Base-by-base conservation (phyloP, 495 filamentous ascomycete species). In the Tricharina praecox region DNA sequence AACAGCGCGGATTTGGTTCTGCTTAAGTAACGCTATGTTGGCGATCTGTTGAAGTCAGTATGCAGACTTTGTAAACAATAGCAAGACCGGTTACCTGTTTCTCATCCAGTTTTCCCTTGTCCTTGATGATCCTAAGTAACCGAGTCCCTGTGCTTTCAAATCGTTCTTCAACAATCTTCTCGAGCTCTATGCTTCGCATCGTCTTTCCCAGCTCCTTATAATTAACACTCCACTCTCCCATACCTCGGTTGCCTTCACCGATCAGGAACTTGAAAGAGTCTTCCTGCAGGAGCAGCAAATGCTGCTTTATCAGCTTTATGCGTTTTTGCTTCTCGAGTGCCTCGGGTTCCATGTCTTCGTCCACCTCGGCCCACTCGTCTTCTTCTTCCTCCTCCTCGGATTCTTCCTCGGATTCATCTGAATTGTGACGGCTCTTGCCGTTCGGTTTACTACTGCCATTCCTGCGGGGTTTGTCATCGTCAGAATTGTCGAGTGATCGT, bases 51-150 rank as follows among this genome's bases (percentile, higher is more conserved):
- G 13, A 32, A 32, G 28, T 32, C 28, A 32, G 28, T 13, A 15
- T 9, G 25, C 4, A 4, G 13, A 4, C 13, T 16, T 30, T 9
- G 10, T 33, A 46, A 33, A 16, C 11, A 15, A 32, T 19, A 13
- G 26, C 15, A 11, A 35, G 3, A 16, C 8, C 33, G 16, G 23
- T 34, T 50, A 61, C 63, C 32, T 77, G 75, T 58, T 90, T 93
- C 61, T 99, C 90, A 50, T 94, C 87, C 13, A 95, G 67, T 62
- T 88, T 92, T 19, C 90, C 92, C 55, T 85, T 82, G 41, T 77
- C 76, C 34, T 79, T 74, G 13, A 96, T 73, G 32, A 96, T 81
- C 21, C 82, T 79, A 37, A 83, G 68, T 3, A 96, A 69, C 3
- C 87, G 82, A 3, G 80, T 68, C 2, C 83, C 85, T 39, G 77